phyloP scores from a whole-genome alignment of 2,329 filamentous ascomycete genomes.

The Thyridium curvatum region DNA sequence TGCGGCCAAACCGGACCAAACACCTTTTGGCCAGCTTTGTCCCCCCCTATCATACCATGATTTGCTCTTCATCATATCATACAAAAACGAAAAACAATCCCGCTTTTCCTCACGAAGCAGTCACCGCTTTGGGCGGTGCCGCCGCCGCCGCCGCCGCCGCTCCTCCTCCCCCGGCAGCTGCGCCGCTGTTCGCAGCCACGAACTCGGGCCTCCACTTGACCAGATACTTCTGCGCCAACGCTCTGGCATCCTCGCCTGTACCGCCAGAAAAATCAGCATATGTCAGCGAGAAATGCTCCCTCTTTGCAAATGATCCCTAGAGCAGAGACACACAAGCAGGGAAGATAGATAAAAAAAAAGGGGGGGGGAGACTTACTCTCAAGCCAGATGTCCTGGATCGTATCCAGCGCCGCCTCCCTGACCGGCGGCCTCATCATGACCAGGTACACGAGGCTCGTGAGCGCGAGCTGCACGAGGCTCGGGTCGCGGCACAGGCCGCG shows the following conservation, averaged over 20 bases:
- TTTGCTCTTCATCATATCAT: too few relatives aligned
- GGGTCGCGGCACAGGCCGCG: constrained; percentile 61
- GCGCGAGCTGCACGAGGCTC: constrained; percentile 54
- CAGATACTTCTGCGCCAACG: constrained; percentile 57
- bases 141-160: not conserved
- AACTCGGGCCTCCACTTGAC: constrained; percentile 54
- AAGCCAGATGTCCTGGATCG: constrained; percentile 60
- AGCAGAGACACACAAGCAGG: not conserved
- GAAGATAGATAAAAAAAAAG: not conserved
- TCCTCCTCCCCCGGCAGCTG: not conserved
- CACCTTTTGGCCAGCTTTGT: too few relatives aligned
- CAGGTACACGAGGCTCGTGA: constrained; percentile 60
- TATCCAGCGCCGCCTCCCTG: constrained; percentile 56
- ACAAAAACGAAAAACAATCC: too few relatives aligned
- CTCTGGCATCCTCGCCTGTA: constrained; percentile 54
- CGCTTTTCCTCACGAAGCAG: too few relatives aligned
- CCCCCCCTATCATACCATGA: too few relatives aligned
- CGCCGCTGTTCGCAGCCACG: constrained; percentile 24
- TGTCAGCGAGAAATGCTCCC: not conserved
- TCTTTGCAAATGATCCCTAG: not conserved
- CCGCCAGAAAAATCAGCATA: not conserved
- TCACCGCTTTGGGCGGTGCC: too few relatives aligned
- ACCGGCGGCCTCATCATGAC: constrained; percentile 63
- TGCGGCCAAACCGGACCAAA: too few relatives aligned
- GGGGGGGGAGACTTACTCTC: constrained; percentile 46